Evolutionary conservation across 805 yeast species (phyloP).

Genomic region (Saccharomycopsis fibuligera): DNA sequence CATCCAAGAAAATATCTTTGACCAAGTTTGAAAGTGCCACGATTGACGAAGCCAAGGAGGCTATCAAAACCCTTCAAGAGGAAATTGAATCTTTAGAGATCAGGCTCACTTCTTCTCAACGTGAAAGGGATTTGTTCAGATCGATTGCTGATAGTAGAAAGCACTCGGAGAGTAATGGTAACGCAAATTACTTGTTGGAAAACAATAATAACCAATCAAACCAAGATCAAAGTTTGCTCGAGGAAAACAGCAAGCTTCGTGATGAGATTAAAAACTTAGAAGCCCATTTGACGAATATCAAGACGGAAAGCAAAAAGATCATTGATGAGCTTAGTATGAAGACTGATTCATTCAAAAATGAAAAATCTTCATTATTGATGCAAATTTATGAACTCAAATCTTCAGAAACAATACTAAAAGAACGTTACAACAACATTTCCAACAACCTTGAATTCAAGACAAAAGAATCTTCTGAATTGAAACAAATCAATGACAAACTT

Average conservation of each 20-base stretch:
- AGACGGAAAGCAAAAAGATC: slow-evolving; percentile 36
- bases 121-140: slow-evolving; percentile 63
- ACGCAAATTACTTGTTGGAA: background rate
- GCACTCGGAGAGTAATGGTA: background rate
- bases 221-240: slow-evolving; percentile 9
- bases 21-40: slow-evolving; percentile 41
- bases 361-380: slow-evolving; percentile 42
- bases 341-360: slow-evolving; percentile 33
- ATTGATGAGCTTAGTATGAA: slow-evolving; percentile 44
- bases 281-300: slow-evolving; percentile 22
- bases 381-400: slow-evolving; percentile 50
- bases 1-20: slow-evolving; percentile 28
- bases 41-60: slow-evolving; percentile 60
- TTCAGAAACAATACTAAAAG: slow-evolving; percentile 45
- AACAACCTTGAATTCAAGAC: slow-evolving; percentile 35
- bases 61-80: slow-evolving; percentile 55
- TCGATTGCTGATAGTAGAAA: background rate
- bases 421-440: slow-evolving; percentile 39
- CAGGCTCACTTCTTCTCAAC: slow-evolving; percentile 46
- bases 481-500: slow-evolving; percentile 32
- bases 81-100: slow-evolving; percentile 47
- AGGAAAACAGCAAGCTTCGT: slow-evolving; percentile 4
- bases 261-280: slow-evolving; percentile 27
- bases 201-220: background rate
- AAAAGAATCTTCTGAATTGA: slow-evolving; percentile 41